Base-by-base conservation (phyloP, 2,329 filamentous ascomycete genomes). In the Sporothrix dimorphospora region DNA sequence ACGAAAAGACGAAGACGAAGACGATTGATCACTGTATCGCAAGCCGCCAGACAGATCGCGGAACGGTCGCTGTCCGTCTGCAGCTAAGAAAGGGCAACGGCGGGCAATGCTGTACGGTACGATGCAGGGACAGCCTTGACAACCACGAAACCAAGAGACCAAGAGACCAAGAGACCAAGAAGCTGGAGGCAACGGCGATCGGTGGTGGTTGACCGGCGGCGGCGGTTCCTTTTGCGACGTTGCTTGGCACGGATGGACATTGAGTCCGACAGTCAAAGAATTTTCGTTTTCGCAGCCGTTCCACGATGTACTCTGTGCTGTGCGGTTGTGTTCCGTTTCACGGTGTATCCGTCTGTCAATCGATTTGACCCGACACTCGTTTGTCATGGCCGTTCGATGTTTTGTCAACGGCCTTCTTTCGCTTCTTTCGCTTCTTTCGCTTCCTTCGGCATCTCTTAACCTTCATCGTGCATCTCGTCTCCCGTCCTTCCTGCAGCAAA, bases 171-270 rank as follows among this genome's bases (percentile, higher is more conserved):
- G 40, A 42, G 9, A 5, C 8, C 40, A 38, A 40, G 55, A 55
- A n/a, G 21, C 51, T 55, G 51, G n/a, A 30, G n/a, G 6, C 16
- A 61, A 21, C 55, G 55, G 55, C 55, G 55, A 40, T 21, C 55
- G 53, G 53, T 61, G 55, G 55, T 61, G 16, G 16, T 14, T 61
- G 34, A 16, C 53, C 38, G 11, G 59, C 11, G 38, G 59, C 45
- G 59, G 59, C n/a, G n/a, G 38, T 42, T 63, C 27, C n/a, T 14
- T 8, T 42, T 57, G 8, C 19, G 34, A 61, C 1, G 16, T 7
- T n/a, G 59, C 59, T 63, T 63, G 59, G 38, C 59, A 63, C 38
- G 38, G n/a, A 63, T n/a, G 42, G 57, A n/a, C 57, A 61, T 42
- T 7, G 34, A 42, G 57, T 12, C 19, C 7, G 55, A 61, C 27